Conservation (phyloP, 768 basidiomycete genomes). For the Phaffia tasmanica region DNA sequence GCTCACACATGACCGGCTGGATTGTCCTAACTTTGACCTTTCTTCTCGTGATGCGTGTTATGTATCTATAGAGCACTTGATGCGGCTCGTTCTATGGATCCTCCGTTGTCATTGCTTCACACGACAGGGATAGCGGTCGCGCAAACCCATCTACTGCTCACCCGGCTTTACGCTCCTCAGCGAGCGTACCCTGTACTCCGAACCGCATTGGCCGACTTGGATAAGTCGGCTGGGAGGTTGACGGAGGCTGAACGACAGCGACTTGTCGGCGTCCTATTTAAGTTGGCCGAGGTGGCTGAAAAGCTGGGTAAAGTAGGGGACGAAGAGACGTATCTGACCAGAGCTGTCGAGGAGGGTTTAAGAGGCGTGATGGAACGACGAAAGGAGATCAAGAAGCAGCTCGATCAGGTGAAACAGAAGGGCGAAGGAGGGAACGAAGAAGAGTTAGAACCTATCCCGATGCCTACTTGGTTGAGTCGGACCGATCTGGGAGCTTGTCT, state of each 20-base stretch:
- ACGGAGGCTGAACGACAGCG: slow-evolving; percentile 15
- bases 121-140: slow-evolving; percentile 17
- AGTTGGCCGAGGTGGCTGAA: slow-evolving; percentile 16
- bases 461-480: slow-evolving; percentile 14
- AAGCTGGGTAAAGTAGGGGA: slow-evolving; percentile 8
- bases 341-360: slow-evolving; percentile 11
- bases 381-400: not conserved
- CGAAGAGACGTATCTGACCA: slow-evolving; percentile 8
- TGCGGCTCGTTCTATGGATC: not conserved
- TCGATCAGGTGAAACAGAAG: not conserved
- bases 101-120: slow-evolving; percentile 16
- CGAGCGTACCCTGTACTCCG: slow-evolving; percentile 6
- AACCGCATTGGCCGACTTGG: slow-evolving; percentile 13
- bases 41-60: too few relatives aligned
- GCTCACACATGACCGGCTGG: not conserved
- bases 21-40: not conserved
- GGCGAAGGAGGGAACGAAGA: not conserved
- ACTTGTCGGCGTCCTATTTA: slow-evolving; percentile 12
- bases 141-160: slow-evolving; percentile 2
- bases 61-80: slow-evolving; percentile 1
- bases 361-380: slow-evolving; percentile 4
- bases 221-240: not conserved
- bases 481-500: slow-evolving; percentile 13
- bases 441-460: slow-evolving; percentile 5
- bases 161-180: slow-evolving; percentile 12